phyloP scores from a whole-genome alignment of 768 basidiomycete genomes.

The Boletus huronensis region DNA sequence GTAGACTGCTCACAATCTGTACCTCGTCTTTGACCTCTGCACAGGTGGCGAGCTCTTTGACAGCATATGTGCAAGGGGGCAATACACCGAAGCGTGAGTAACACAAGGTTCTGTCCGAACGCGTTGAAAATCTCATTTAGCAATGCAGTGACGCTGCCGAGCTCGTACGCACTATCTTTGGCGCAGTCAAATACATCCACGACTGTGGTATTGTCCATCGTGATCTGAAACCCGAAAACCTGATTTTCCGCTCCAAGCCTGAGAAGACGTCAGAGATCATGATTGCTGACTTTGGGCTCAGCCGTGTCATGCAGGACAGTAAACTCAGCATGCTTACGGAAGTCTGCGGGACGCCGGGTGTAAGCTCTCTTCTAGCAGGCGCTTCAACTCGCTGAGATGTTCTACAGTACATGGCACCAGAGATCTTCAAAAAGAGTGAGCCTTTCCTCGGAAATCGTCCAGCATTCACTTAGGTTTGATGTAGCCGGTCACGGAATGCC shows the following conservation, averaged over 20 bases:
- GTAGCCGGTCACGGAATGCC: conserved; percentile 90
- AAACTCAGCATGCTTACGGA: conserved; percentile 87
- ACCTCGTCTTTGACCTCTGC: conserved; percentile 94
- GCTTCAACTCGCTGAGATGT: conserved; percentile 4
- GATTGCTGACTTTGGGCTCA: conserved; percentile 95
- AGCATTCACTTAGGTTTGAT: not conserved
- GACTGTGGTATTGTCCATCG: conserved; percentile 91
- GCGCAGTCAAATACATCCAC: conserved; percentile 90
- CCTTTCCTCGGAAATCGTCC: conserved; percentile 1
- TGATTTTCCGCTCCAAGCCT: conserved; percentile 84
- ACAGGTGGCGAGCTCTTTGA: conserved; percentile 99
- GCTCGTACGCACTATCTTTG: conserved; percentile 82
- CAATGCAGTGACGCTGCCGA: conserved; percentile 77
- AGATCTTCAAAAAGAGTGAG: conserved; percentile 90
- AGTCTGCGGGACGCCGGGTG: conserved; percentile 92
- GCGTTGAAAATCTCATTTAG: conserved; percentile 17
- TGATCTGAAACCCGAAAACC: conserved; percentile 97
- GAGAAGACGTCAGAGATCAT: conserved; percentile 89
- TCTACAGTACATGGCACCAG: conserved; percentile 85
- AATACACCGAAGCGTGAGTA: conserved; percentile 89
- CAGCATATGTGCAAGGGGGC: conserved; percentile 95
- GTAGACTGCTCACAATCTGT: conserved; percentile 87
- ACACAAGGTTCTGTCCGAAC: not conserved
- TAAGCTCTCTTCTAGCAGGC: conserved; percentile 32
- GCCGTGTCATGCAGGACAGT: conserved; percentile 86